Evolutionary conservation across 2,329 filamentous ascomycete genomes (phyloP), one percentile per base, ranked within the genome.

Genomic region (Allantophomopsis cytisporea): DNA sequence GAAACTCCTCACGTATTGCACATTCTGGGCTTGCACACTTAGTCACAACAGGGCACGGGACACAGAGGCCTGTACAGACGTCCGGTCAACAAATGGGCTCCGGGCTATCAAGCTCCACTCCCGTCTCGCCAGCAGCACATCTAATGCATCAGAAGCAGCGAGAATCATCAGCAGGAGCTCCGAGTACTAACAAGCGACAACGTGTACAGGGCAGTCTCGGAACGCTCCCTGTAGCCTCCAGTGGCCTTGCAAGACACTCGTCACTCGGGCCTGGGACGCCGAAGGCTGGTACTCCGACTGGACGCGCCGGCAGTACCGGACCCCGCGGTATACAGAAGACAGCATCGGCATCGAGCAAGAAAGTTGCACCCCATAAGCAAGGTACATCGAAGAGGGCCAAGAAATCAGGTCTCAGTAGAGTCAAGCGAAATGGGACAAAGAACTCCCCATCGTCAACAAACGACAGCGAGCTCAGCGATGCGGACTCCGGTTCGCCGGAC

Each of bases 401-500:
- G 46, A 80, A 80, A 50, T 79, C 75, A n/a, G 69, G 67, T 8
- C 59, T 80, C 3, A 76, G 73, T 17, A 69, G 75, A 21, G 68
- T 80, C 18, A 80, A 79, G 58, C 74, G 54, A 16, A 35, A 31
- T 71, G 47, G 70, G 60, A 44, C 34, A 35, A 72, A 76, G 53
- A 74, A 73, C 45, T 80, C 75, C 2, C 73, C 76, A 2, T 73
- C 72, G 4, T 76, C 74, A 4, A 73, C 71, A 5, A 73, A 68
- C 38, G 76, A 80, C 43, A 78, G 73, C 49, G 76, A 80, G 50
- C 63, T 80, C 32, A 80, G 75, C 1, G 76, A 80, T 39, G 74
- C 73, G 7, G 73, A 73, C 35, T 71, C 72, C 36, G 61, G 62
- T 39, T 69, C 71, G 49, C 65, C 64, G 38, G 62, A 71, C 37